Conservation (phyloP, 257 asterid species). For the Solanum bukasovii region DNA sequence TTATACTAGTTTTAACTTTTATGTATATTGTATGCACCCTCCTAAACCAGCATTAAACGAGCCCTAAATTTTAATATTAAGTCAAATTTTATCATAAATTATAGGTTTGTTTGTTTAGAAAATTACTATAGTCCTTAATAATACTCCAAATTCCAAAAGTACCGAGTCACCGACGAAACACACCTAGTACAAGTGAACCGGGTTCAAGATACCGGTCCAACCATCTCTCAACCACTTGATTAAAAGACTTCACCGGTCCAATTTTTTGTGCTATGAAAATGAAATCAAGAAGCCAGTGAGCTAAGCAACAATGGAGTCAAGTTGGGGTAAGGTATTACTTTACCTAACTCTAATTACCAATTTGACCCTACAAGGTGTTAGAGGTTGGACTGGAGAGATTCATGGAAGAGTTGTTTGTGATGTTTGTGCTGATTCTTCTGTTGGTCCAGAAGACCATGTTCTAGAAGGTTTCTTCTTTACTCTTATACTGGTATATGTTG, state of each 20-base stretch:
- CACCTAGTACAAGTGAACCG: background rate
- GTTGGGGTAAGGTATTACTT: constrained; percentile 8
- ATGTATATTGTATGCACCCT: no score
- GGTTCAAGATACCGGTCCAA: background rate
- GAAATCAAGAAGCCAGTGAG: background rate
- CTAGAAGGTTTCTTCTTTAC: constrained; percentile 29
- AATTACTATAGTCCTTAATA: no score
- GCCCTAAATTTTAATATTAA: no score
- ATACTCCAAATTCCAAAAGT: background rate
- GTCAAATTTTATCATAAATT: no score
- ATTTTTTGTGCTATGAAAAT: background rate
- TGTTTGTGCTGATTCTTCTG: constrained; percentile 85
- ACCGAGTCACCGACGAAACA: background rate
- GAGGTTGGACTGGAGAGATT: constrained; percentile 81
- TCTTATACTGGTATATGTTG: background rate
- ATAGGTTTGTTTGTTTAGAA: no score
- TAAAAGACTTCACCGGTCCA: background rate
- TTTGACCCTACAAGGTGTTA: constrained; percentile 19
- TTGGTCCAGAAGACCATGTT: constrained; percentile 86
- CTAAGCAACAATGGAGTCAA: constrained; percentile 23
- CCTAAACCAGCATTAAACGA: no score
- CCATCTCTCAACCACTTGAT: background rate
- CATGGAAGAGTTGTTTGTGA: constrained; percentile 84
- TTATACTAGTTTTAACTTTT: no score
- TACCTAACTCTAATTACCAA: constrained; percentile 1